Evolutionary conservation across 371 early-diverging fungal genomes (phyloP).

Genomic region (Batkoa obscura): DNA sequence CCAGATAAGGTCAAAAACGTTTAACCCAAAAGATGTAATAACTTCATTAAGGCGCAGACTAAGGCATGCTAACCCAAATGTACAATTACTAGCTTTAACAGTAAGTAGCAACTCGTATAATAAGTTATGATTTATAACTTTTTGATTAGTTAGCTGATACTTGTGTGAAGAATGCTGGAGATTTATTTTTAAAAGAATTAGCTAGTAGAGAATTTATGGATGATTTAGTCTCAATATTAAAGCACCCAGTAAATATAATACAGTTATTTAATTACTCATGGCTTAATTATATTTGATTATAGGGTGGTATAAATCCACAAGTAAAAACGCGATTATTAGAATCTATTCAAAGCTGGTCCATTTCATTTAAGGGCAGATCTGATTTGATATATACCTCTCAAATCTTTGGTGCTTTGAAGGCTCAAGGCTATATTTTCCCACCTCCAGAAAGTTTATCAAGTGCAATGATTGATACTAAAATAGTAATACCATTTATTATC

Average conservation of each 20-base stretch:
- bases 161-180: conserved; percentile 86
- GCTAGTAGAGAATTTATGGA: conserved; percentile 81
- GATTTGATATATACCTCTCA: conserved; percentile 55
- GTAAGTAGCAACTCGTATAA: conserved; percentile 18
- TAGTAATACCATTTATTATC: conserved; percentile 18
- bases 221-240: conserved; percentile 43
- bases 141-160: conserved; percentile 53
- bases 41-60: conserved; percentile 55
- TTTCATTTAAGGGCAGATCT: conserved; percentile 49
- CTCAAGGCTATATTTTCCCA: conserved; percentile 34
- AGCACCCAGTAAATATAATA: conserved; percentile 20
- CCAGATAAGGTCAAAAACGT: conserved; percentile 70
- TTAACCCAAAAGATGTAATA: conserved; percentile 53
- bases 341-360: conserved; percentile 74
- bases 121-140: background rate
- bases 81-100: conserved; percentile 67
- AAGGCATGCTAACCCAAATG: conserved; percentile 75
- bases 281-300: conserved; percentile 5
- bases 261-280: background rate
- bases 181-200: conserved; percentile 63
- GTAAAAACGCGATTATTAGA: conserved; percentile 52
- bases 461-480: conserved; percentile 42
- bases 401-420: conserved; percentile 48
- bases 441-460: conserved; percentile 25
- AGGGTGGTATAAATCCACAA: conserved; percentile 33